Conservation (phyloP, 805 yeast genomes). For the Candida mattraensis region DNA sequence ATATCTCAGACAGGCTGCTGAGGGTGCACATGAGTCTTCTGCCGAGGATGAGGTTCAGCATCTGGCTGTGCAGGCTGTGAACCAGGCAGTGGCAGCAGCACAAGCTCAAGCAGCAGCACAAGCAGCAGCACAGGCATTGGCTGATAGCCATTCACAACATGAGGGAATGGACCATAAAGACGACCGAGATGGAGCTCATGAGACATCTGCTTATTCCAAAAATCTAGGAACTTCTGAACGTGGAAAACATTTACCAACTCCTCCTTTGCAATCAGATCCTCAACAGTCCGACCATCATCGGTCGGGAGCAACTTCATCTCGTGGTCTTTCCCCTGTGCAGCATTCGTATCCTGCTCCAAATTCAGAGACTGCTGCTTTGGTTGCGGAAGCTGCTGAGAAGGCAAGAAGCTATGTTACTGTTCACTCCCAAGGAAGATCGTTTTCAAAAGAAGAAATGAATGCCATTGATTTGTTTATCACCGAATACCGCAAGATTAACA, state of each 20-base stretch:
- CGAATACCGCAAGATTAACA: conserved; percentile 64
- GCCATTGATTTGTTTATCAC: conserved; percentile 73
- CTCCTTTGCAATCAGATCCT: conserved; percentile 11
- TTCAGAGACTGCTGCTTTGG: conserved; percentile 40
- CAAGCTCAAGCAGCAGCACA: conserved; percentile 24
- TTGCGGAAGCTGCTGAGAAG: conserved; percentile 44
- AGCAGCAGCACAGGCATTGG: conserved; percentile 26
- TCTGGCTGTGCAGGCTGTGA: conserved; percentile 34
- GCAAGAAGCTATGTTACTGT: conserved; percentile 36
- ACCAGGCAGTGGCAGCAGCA: conserved; percentile 25
- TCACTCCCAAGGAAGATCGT: conserved; percentile 34
- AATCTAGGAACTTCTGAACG: conserved; percentile 3
- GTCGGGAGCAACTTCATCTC: conserved; percentile 1
- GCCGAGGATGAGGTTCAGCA: conserved; percentile 32
- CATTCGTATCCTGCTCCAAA: conserved; percentile 13
- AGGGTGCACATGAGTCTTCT: conserved; percentile 19
- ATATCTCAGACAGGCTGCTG: conserved; percentile 30
- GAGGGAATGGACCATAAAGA: neutral
- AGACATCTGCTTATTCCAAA: conserved; percentile 2
- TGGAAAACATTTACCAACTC: conserved; percentile 13
- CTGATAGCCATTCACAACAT: conserved; percentile 1
- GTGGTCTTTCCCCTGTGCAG: conserved; percentile 6
- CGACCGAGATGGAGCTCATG: too few species aligned
- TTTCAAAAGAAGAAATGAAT: conserved; percentile 62
- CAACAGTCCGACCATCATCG: conserved; percentile 4